A percentile compares a stretch with the other conserved stretches of the same genome.
Conservation (phyloP, 2,329 filamentous ascomycete genomes). For the Fragosphaeria purpurea region DNA sequence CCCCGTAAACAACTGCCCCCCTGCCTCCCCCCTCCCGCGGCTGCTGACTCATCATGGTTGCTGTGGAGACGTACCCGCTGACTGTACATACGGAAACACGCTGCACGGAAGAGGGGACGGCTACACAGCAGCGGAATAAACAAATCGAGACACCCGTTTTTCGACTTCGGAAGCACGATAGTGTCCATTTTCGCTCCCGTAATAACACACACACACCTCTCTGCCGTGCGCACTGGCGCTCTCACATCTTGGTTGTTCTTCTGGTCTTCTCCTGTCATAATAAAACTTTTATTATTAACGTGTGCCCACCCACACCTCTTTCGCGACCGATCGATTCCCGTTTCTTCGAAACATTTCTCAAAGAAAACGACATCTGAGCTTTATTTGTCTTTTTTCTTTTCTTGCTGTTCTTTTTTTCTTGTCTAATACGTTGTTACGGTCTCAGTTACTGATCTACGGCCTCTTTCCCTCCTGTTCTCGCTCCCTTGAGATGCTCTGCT, state of each 20-base stretch:
- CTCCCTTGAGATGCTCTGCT: conserved; percentile 12
- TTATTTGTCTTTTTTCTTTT: not conserved
- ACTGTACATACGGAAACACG: no score
- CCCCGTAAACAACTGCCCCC: no score
- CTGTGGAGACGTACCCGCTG: no score
- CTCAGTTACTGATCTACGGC: not conserved
- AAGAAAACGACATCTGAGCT: not conserved
- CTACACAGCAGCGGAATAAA: no score
- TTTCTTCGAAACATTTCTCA: not conserved
- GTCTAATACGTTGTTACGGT: not conserved
- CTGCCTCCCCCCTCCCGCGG: no score
- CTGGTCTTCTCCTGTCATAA: not conserved
- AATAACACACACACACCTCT: not conserved
- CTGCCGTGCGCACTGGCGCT: not conserved
- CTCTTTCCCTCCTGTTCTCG: not conserved
- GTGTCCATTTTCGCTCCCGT: no score
- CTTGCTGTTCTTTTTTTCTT: not conserved
- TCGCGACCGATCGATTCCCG: not conserved
- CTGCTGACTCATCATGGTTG: no score
- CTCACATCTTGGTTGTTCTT: not conserved
- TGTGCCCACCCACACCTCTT: conserved; percentile 3
- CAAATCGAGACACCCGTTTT: no score
- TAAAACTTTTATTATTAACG: conserved; percentile 3
- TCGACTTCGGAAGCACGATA: no score
- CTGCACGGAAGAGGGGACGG: no score